A percentile compares a stretch with the other conserved stretches of the same genome.
Conservation (phyloP, 345 rosid genomes). For the Draba incana region DNA sequence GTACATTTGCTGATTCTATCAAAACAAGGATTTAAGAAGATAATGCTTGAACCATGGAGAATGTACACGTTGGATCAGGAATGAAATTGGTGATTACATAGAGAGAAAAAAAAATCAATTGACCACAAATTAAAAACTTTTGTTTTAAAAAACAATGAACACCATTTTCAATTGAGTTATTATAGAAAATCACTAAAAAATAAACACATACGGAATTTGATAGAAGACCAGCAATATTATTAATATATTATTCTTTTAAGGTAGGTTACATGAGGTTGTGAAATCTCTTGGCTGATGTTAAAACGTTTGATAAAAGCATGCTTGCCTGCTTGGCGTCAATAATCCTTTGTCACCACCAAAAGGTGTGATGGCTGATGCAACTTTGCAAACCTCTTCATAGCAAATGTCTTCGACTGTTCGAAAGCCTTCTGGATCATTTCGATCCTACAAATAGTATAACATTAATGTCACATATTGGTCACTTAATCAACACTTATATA, state of each 20-base stretch:
- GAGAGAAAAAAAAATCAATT: too few relatives aligned
- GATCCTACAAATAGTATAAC: slow-evolving; percentile 47
- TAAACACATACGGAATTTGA: too few relatives aligned
- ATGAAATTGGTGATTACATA: too few relatives aligned
- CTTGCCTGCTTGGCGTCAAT: slow-evolving; percentile 89
- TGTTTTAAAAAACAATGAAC: too few relatives aligned
- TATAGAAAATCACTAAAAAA: too few relatives aligned
- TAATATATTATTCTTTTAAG: background rate
- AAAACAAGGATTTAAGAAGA: too few relatives aligned
- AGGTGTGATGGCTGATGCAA: slow-evolving; percentile 82
- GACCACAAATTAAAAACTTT: too few relatives aligned
- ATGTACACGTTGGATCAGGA: too few relatives aligned
- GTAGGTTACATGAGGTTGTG: slow-evolving; percentile 54
- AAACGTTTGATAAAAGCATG: slow-evolving; percentile 82
- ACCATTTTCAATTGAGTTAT: too few relatives aligned
- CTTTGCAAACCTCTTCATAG: slow-evolving; percentile 73
- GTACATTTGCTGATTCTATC: too few relatives aligned
- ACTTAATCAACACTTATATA: background rate
- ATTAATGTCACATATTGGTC: background rate
- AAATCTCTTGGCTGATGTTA: slow-evolving; percentile 68
- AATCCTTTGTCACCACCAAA: slow-evolving; percentile 93
- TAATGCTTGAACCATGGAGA: too few relatives aligned
- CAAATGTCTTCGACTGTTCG: slow-evolving; percentile 79
- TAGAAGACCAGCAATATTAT: background rate
- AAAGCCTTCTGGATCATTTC: slow-evolving; percentile 60